Evolutionary conservation across 148 eudicot species (phyloP), one percentile per base, ranked within the genome.

Genomic region (Heliosperma pusillum): DNA sequence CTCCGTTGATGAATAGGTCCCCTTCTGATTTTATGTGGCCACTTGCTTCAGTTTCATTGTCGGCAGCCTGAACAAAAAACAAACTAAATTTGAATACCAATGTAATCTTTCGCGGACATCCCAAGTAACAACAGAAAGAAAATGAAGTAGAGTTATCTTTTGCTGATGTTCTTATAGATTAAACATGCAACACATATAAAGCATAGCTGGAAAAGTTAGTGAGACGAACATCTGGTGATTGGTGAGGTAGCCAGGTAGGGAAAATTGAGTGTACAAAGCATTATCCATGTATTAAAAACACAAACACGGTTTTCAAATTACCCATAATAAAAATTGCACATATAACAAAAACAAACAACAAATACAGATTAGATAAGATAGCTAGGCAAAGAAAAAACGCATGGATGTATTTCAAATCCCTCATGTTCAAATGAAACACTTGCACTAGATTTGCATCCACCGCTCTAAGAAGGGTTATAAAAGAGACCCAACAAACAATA

Each of bases 1-100:
- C 84, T 29, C 87, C 91, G 53, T 82, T 78, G 29, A 89, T 26
- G 72, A 91, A 85, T 42, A 86, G 7, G 75, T 87, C 93, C 36
- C 87, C 91, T 78, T 87, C 91, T 0, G 90, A 87, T 67, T 59
- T 83, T 78, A 86, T 83, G 66, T 79, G 58, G 11, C 93, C 93
- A 33, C 87, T 83, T 10, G 75, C 83, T 27, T 76, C 80, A 72
- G 70, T 67, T 33, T 86, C 88, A 72, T 80, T 86, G 73, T 87
- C 93, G 42, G 86, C 79, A 42, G 91, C 91, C 93, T 89, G 79
- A 29, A 79, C 0, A 9, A 20, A 13, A 69, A 59, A 5, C 10
- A 4, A 33, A 45, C 52, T 47, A 25, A 1, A 24, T 53, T 5
- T 29, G 5, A 24, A 30, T 26, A 17, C 25, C 12, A 15, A 22